Percentiles rank a stretch among this genome's conserved stretches.
phyloP scores from a whole-genome alignment of 2,329 filamentous ascomycete genomes.

The Claviceps arundinis region DNA sequence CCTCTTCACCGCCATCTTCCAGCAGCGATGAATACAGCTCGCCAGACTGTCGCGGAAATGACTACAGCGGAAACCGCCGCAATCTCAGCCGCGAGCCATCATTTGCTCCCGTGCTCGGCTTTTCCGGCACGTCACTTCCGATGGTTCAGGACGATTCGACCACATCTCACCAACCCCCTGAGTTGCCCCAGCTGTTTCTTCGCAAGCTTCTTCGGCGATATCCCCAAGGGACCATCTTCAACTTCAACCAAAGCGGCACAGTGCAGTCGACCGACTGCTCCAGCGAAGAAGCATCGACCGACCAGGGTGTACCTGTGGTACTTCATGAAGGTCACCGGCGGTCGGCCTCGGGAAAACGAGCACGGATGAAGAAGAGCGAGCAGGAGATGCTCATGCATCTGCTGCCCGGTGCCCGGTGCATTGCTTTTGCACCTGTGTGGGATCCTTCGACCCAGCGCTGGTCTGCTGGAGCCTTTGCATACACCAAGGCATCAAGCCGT shows the following conservation, averaged over 20 bases:
- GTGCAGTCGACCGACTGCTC: conserved; percentile 19
- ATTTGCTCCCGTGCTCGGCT: conserved; percentile 19
- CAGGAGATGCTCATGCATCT: conserved; percentile 17
- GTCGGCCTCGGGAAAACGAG: not conserved
- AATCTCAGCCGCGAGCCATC: not conserved
- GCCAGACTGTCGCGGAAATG: not conserved
- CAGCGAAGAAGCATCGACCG: conserved; percentile 9
- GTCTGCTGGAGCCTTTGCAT: conserved; percentile 36
- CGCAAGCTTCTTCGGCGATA: conserved; percentile 28
- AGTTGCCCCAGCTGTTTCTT: conserved; percentile 26
- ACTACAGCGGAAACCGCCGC: not conserved
- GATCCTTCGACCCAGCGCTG: conserved; percentile 30
- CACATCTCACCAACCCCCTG: conserved; percentile 6
- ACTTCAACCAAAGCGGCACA: conserved; percentile 25
- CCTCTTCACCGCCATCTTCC: not conserved
- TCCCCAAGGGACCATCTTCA: conserved; percentile 32
- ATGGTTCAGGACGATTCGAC: conserved; percentile 18
- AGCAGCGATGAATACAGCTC: conserved; percentile 12
- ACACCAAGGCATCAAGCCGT: conserved; percentile 29
- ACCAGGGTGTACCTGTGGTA: not conserved
- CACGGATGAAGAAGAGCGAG: conserved; percentile 9
- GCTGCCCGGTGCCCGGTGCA: conserved; percentile 30
- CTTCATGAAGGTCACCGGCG: not conserved
- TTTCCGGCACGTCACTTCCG: conserved; percentile 19
- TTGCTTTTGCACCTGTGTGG: conserved; percentile 36